Conservation (phyloP, 768 basidiomycete species). For the Calvatia gigantea region DNA sequence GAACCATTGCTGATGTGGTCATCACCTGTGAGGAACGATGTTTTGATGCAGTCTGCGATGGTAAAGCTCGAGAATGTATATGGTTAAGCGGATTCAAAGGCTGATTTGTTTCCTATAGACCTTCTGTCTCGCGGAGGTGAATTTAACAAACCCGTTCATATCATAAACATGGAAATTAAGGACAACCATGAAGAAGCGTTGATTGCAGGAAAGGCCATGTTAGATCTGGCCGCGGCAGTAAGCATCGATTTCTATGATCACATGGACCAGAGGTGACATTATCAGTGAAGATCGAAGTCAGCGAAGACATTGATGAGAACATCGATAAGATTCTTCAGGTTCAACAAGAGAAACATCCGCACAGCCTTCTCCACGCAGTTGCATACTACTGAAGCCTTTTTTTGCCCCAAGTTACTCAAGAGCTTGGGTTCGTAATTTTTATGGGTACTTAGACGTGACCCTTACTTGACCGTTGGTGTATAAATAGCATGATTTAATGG, state of each 20-base stretch:
- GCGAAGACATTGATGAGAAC: constrained; percentile 86
- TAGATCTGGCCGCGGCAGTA: constrained; percentile 88
- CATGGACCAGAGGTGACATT: constrained; percentile 11
- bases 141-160: constrained; percentile 88
- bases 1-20: constrained; percentile 88
- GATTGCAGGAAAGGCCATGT: constrained; percentile 92
- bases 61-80: constrained; percentile 40
- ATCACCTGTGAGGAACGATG: constrained; percentile 99
- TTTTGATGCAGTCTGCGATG: constrained; percentile 97
- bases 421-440: not conserved
- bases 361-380: constrained; percentile 86
- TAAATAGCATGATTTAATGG: not conserved
- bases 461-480: not conserved
- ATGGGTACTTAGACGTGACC: not conserved
- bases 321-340: constrained; percentile 82
- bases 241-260: constrained; percentile 24
- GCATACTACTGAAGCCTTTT: constrained; percentile 69
- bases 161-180: constrained; percentile 98
- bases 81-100: not conserved
- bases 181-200: constrained; percentile 98
- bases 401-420: not conserved
- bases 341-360: constrained; percentile 90
- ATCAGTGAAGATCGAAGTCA: constrained; percentile 67
- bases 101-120: constrained; percentile 43
- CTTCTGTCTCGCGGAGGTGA: constrained; percentile 86